Conservation (phyloP, 177 flowering plant species). For the Tripterygium wilfordii region DNA sequence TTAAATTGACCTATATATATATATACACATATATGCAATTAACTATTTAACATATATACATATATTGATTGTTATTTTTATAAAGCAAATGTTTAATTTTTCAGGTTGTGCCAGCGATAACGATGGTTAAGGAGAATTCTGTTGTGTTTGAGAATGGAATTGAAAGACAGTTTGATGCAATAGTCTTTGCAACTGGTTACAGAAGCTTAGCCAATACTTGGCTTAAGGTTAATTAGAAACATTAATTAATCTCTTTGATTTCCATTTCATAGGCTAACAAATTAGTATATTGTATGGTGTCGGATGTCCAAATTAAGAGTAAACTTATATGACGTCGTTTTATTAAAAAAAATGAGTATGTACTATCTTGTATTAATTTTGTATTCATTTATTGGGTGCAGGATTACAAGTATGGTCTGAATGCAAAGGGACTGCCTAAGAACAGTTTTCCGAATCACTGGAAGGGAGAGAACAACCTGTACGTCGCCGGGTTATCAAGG, state of each 20-base stretch:
- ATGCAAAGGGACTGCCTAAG: slow-evolving; percentile 33
- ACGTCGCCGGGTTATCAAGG: slow-evolving; percentile 40
- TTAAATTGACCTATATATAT: too few species aligned
- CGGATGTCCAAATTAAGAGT: too few species aligned
- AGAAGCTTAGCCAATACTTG: slow-evolving; percentile 20
- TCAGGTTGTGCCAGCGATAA: slow-evolving; percentile 22
- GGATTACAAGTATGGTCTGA: slow-evolving; percentile 26
- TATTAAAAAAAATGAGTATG: too few species aligned
- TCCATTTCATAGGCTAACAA: neutral
- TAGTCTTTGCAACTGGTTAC: slow-evolving; percentile 36
- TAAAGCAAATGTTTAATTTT: too few species aligned
- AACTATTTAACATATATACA: too few species aligned
- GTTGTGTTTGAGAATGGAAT: slow-evolving; percentile 15
- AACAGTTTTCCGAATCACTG: slow-evolving; percentile 28
- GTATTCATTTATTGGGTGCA: too few species aligned
- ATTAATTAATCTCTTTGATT: neutral
- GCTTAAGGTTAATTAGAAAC: slow-evolving; percentile 23
- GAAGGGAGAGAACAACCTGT: slow-evolving; percentile 44
- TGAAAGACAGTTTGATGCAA: slow-evolving; percentile 20
- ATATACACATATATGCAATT: too few species aligned
- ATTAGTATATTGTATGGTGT: slow-evolving; percentile 12
- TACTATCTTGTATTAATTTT: too few species aligned
- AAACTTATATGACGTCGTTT: too few species aligned
- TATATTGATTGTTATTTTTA: too few species aligned
- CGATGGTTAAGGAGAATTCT: slow-evolving; percentile 6